A percentile compares a stretch with the other conserved stretches of the same genome.
These are phyloP conservation scores for Tylopilus orsonianus DNA, from an alignment of 1,284 basidiomycete species.

Conservation along the genomic window DNA sequence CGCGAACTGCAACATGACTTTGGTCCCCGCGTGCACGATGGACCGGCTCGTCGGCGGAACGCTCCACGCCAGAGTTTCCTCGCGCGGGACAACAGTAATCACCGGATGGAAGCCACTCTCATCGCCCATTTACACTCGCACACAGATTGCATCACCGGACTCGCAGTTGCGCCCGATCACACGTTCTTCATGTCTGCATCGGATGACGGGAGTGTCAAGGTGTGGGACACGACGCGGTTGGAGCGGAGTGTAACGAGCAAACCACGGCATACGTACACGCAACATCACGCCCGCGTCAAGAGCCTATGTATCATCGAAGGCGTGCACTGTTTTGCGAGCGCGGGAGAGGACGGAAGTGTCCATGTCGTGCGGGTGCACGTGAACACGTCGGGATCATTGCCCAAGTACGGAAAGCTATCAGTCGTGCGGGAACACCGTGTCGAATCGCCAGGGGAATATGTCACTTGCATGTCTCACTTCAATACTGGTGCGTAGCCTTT, in stretches of 20 bases:
- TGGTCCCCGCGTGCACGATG: conserved; percentile 81
- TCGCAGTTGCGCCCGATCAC: conserved; percentile 92
- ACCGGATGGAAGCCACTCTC: conserved; percentile 71
- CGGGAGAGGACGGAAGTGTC: conserved; percentile 81
- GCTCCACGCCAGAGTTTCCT: conserved; percentile 63
- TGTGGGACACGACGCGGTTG: conserved; percentile 80
- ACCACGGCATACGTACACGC: conserved; percentile 72
- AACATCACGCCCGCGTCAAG: conserved; percentile 80
- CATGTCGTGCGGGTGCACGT: conserved; percentile 83
- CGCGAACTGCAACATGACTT: conserved; percentile 86
- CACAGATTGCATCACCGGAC: conserved; percentile 72
- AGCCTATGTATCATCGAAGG: conserved; percentile 81
- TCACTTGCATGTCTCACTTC: conserved; percentile 76
- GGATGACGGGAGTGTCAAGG: conserved; percentile 80
- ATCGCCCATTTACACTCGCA: conserved; percentile 89
- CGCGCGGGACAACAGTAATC: conserved; percentile 41
- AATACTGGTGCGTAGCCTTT: conserved; percentile 55
- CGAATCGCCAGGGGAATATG: conserved; percentile 69
- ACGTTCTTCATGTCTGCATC: conserved; percentile 91
- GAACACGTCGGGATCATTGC: conserved; percentile 55
- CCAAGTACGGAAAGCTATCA: conserved; percentile 80
- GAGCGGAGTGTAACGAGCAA: conserved; percentile 77
- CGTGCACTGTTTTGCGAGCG: conserved; percentile 87
- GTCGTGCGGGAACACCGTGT: conserved; percentile 74
- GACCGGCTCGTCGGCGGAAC: conserved; percentile 73